phyloP scores from a whole-genome alignment of 352 stramenopile genomes.

The Globisporangium rhizosaccharum region DNA sequence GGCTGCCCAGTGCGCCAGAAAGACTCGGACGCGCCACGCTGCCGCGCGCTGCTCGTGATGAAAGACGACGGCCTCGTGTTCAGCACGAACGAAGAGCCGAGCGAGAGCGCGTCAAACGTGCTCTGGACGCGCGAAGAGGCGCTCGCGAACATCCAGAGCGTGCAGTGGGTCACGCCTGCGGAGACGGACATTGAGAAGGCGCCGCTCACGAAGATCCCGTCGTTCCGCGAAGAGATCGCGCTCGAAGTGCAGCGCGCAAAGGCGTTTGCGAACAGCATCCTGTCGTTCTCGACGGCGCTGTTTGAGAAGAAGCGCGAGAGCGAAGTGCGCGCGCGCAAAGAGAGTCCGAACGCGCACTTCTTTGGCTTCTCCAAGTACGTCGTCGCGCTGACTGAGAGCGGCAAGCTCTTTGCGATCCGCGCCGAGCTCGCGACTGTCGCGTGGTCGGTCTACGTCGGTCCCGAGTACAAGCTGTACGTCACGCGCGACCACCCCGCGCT shows the following conservation, averaged over 20 bases:
- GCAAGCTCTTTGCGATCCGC: conserved; percentile 78
- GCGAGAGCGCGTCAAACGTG: conserved; percentile 21
- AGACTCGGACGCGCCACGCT: conserved; percentile 30
- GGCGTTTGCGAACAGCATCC: conserved; percentile 39
- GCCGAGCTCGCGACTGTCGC: conserved; percentile 65
- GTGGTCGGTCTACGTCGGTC: conserved; percentile 65
- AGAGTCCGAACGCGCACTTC: conserved; percentile 62
- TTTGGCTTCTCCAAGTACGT: conserved; percentile 86
- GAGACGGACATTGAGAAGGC: conserved; percentile 79
- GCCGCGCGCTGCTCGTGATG: conserved; percentile 58
- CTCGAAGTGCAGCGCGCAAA: conserved; percentile 51
- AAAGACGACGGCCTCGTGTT: conserved; percentile 70
- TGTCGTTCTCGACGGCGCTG: conserved; percentile 43
- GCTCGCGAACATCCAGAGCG: conserved; percentile 66
- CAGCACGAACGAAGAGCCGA: conserved; percentile 49
- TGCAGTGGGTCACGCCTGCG: conserved; percentile 73
- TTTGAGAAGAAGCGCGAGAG: conserved; percentile 33
- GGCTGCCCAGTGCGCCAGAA: conserved; percentile 58
- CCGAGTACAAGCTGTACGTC: conserved; percentile 68
- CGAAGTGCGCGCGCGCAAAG: conserved; percentile 33
- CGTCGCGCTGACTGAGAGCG: conserved; percentile 63
- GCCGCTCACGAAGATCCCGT: conserved; percentile 60
- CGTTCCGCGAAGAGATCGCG: conserved; percentile 62
- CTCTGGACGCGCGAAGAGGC: conserved; percentile 77
- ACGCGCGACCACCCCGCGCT: conserved; percentile 74